These are phyloP conservation scores for Pseudopyricularia javanii DNA, from an alignment of 2,329 filamentous ascomycete species.

Conservation along the genomic window DNA sequence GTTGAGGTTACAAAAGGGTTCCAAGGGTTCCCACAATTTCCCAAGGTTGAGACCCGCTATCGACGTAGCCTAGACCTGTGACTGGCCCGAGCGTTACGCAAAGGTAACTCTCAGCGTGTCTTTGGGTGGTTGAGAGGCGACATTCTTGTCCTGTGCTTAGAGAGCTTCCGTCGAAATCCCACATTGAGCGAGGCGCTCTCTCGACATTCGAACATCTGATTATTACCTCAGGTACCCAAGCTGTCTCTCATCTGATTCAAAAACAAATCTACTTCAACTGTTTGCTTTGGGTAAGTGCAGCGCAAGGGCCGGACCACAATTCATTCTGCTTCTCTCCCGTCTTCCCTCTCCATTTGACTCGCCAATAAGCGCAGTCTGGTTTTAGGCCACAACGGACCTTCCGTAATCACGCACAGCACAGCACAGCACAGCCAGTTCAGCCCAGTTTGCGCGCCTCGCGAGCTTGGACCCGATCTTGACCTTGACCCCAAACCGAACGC, in stretches of 20 bases:
- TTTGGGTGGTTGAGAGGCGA: not conserved
- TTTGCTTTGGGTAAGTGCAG: not conserved
- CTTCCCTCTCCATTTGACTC: not conserved
- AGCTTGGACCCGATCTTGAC: not conserved
- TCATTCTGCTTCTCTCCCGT: not conserved
- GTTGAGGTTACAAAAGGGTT: not conserved
- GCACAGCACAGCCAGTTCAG: not conserved
- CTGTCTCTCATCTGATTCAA: not conserved
- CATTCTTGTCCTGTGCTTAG: not conserved
- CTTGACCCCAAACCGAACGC: not conserved
- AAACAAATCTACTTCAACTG: not conserved
- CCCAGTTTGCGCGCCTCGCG: not conserved
- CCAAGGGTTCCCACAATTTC: not conserved
- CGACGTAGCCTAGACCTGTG: not conserved
- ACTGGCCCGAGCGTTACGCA: not conserved
- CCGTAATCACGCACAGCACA: not conserved
- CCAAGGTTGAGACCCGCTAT: not conserved
- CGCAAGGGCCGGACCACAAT: not conserved
- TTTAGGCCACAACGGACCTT: not conserved
- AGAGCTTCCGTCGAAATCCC: not conserved
- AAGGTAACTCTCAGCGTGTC: too few species aligned
- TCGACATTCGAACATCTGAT: not conserved
- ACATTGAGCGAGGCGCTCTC: not conserved
- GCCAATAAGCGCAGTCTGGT: not conserved
- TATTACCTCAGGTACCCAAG: not conserved